These are phyloP conservation scores for Hypoxylon sp. DNA, from an alignment of 2,329 filamentous ascomycete species.

Conservation along the genomic window DNA sequence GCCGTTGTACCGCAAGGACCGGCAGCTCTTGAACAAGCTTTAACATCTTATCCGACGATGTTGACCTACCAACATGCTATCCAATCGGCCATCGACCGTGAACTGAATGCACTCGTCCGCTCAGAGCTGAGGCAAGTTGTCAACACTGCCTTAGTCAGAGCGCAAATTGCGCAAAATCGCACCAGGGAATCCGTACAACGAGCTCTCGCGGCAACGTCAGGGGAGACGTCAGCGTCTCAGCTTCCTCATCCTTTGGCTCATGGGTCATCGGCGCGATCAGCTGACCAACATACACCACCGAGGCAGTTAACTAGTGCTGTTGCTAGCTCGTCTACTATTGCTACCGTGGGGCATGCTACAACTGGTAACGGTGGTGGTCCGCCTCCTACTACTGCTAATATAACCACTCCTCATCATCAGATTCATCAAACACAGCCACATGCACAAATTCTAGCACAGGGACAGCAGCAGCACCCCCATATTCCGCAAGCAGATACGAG, in stretches of 20 bases:
- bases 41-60: slow-evolving; percentile 65
- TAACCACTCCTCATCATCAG: slow-evolving; percentile 35
- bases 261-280: slow-evolving; percentile 2
- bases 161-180: slow-evolving; percentile 62
- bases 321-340: slow-evolving; percentile 20
- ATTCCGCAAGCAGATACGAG: slow-evolving; percentile 63
- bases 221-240: slow-evolving; percentile 41
- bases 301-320: slow-evolving; percentile 16
- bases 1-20: slow-evolving; percentile 66
- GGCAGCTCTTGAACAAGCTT: slow-evolving; percentile 61
- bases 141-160: slow-evolving; percentile 61
- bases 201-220: slow-evolving; percentile 37
- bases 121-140: slow-evolving; percentile 67
- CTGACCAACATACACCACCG: slow-evolving; percentile 21
- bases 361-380: slow-evolving; percentile 42
- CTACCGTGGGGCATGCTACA: slow-evolving; percentile 18
- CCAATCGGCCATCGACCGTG: slow-evolving; percentile 66
- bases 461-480: slow-evolving; percentile 62
- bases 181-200: slow-evolving; percentile 51
- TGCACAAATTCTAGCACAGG: slow-evolving; percentile 33
- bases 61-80: slow-evolving; percentile 65
- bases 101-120: slow-evolving; percentile 63
- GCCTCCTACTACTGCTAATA: slow-evolving; percentile 36
- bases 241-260: slow-evolving; percentile 18
- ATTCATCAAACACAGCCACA: slow-evolving; percentile 43